Base-by-base conservation (phyloP, 1,284 basidiomycete genomes). In the Puccinia horiana region DNA sequence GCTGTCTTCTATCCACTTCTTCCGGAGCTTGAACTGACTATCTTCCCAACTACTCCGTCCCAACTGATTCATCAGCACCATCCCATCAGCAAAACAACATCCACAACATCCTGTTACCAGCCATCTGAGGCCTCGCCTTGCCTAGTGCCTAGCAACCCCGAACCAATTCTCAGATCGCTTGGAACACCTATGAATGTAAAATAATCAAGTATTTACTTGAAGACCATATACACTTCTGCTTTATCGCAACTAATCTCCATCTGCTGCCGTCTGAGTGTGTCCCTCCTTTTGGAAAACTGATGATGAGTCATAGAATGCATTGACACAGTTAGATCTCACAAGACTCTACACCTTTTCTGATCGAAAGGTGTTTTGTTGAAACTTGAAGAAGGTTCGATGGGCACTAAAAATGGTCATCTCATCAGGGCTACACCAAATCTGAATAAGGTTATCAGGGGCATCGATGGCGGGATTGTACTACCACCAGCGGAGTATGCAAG, bases 91-190 rank as follows among this genome's bases (percentile, higher is more conserved):
- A 69, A 44, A 14, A 14, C 42, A 69, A 69, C 40, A 44, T 44
- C 65, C 37, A 18, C 65, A 29, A 8, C 65, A 44, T 42, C 65
- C 65, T 47, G 37, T 26, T 44, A 0, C 40, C 40, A 2, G 2
- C 18, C 9, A 40, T 1, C 23, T 29, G 20, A 37, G 40, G 40
- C 65, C 42, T 23, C 65, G 65, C 65, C 65, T 40, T 69, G 23
- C 65, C 49, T 69, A 44, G 65, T n/a, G n/a, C 58, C 58, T 69
- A 44, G 65, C 40, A 44, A 69, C 65, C 20, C 65, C 65, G n/a
- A 67, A 47, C 37, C 65, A 23, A 69, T 47, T 69, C 40, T 47
- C 65, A 69, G 65, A 69, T 69, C 65, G n/a, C 65, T 23, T 69
- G 42, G 65, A 69, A 26, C 42, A 69, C 14, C 40, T 69, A 44